Evolutionary conservation across 768 basidiomycete species (phyloP), one percentile per base, ranked within the genome.

Genomic region (Postia placenta): DNA sequence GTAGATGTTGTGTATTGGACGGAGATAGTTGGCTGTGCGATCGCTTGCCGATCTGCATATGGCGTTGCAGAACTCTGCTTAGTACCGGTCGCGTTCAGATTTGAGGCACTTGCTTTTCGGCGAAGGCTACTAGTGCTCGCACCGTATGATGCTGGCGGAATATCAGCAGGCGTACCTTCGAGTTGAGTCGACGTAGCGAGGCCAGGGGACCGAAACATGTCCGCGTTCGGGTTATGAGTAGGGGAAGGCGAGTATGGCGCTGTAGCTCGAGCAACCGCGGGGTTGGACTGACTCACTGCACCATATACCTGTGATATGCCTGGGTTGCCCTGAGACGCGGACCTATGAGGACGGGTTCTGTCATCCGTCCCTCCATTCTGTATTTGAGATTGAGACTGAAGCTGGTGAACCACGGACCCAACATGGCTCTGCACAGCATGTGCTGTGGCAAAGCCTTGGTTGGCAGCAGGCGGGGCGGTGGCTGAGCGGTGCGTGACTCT

Each of bases 1-100:
- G 45, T 36, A 5, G 42, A 43, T 25, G 42, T 26, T 24, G 27
- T 17, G 25, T 45, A 45, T 20, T 45, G 45, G 9, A 45, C 45
- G 5, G 45, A 45, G 12, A 45, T 12, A 4, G 27, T 30, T 12
- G 45, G 23, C 14, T 30, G 45, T 23, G 45, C 11, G 7, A 17
- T 15, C 30, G 9, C 30, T 7, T 7, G 30, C 15, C 30, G 7
- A 33, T 33, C 30, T 7, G 7, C 30, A 7, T 7, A 33, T 7
- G 30, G 30, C 9, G 7, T 7, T 33, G 30, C 30, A 6, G 38
- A 39, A 17, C 19, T 17, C 38, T 14, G 20, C 15, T 17, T 22
- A 39, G 38, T 7, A n/a, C 9, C 9, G 6, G 38, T 17, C 12
- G 19, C 6, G 20, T 7, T 39, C 38, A 22, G 9, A 9, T 39